Conservation (phyloP, 192 early-diverging fungal species). For the Coemansia sp. region DNA sequence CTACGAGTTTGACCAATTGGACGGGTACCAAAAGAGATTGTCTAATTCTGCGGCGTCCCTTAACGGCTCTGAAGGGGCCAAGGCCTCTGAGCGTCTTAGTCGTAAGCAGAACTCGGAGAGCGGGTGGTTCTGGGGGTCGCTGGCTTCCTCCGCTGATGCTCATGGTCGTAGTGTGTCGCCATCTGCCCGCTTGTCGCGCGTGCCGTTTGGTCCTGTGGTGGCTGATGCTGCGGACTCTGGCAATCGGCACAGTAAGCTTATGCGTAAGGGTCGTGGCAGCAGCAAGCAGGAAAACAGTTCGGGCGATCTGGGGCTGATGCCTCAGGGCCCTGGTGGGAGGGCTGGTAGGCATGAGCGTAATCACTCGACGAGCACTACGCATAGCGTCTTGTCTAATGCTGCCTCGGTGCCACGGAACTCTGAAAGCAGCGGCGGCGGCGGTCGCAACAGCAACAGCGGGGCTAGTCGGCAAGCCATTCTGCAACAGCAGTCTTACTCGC, state of each 20-base stretch:
- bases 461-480: conserved; percentile 5
- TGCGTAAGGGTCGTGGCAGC: conserved; percentile 22
- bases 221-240: not conserved
- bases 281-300: conserved; percentile 13
- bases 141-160: conserved; percentile 14
- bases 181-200: not conserved
- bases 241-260: conserved; percentile 30
- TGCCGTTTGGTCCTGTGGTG: not conserved
- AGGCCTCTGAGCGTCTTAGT: conserved; percentile 20
- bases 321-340: conserved; percentile 7
- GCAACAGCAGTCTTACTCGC: conserved; percentile 11
- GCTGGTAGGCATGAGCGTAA: conserved; percentile 21
- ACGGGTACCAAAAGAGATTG: conserved; percentile 50
- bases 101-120: conserved; percentile 28
- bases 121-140: conserved; percentile 38
- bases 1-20: conserved; percentile 52
- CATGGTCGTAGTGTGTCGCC: conserved; percentile 10
- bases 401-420: conserved; percentile 14
- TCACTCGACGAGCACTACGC: conserved; percentile 25
- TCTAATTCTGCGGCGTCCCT: conserved; percentile 20
- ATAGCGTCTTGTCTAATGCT: conserved; percentile 13
- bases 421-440: conserved; percentile 20
- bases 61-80: conserved; percentile 7
- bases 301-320: conserved; percentile 3
- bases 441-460: conserved; percentile 9